phyloP scores from a whole-genome alignment of 805 yeast genomes.

The Jamesozyma hellenica region DNA sequence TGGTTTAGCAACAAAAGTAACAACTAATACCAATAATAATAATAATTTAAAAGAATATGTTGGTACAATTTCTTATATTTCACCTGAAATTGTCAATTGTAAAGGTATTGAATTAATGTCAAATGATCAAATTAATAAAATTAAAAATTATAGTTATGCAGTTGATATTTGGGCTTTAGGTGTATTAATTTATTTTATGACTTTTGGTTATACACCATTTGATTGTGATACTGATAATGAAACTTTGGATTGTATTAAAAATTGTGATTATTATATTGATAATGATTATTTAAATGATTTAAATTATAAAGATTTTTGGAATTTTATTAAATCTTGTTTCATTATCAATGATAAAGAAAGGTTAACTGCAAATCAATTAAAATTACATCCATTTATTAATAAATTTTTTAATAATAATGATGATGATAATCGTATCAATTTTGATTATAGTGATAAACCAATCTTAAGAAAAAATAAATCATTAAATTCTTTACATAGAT shows the following conservation, averaged over 20 bases:
- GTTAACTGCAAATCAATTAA: constrained; percentile 36
- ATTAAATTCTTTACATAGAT: constrained; percentile 11
- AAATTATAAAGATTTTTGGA: constrained; percentile 37
- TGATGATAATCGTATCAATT: too few relatives aligned
- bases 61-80: constrained; percentile 68
- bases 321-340: constrained; percentile 49
- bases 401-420: constrained; percentile 11
- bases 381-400: constrained; percentile 35
- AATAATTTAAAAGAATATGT: constrained; percentile 36
- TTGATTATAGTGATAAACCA: background rate
- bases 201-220: constrained; percentile 68
- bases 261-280: constrained; percentile 49
- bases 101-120: constrained; percentile 18
- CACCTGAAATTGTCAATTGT: constrained; percentile 54
- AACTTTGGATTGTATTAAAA: constrained; percentile 51
- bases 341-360: constrained; percentile 37
- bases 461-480: constrained; percentile 13
- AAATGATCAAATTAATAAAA: constrained; percentile 7
- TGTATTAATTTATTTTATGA: constrained; percentile 57
- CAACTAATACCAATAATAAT: constrained; percentile 18
- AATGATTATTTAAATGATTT: constrained; percentile 52
- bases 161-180: constrained; percentile 76
- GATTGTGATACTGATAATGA: constrained; percentile 64
- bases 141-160: constrained; percentile 40
- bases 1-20: constrained; percentile 49